Base-by-base conservation (phyloP, 2,329 filamentous ascomycete genomes). In the Penicillium expansum region DNA sequence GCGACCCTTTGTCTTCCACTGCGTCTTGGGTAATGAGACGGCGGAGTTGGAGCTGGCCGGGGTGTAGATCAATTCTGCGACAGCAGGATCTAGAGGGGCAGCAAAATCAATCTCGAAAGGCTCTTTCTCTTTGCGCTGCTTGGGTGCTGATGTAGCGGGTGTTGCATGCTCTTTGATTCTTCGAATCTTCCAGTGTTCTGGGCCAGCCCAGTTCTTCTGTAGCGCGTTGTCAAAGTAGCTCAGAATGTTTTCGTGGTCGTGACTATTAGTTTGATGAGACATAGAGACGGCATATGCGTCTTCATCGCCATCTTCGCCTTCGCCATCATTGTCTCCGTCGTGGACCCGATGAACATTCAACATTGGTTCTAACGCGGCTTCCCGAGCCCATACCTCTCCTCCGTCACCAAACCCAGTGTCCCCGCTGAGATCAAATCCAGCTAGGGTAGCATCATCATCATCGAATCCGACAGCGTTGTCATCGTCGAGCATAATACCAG, bases 181-280 rank as follows among this genome's bases (percentile, higher is more conserved):
- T 61, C 90, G 85, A 70, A 99, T 97, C 64, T 93, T 88, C 94
- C 94, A 99, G 75, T 99, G 94, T 73, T 97, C 94, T n/a, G 94
- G 93, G 48, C 92, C 95, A 6, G 89, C 88, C 93, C 94, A 99
- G 69, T 97, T 97, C 82, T 96, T 97, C 71, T 94, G 91, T 42
- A 97, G 78, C 2, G 93, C 92, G 69, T 96, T 91, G 73, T 99
- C 94, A 70, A 99, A 99, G 77, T 97, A 99, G 69, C 90, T 89
- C n/a, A 99, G 82, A 56, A 99, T 96, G 67, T 96, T 93, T 66
- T 97, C 91, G 70, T 97, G 92, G 72, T 88, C 80, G 42, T 76
- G 77, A 57, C 91, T 90, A 49, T 82, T 81, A 53, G 86, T 85
- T 50, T 84, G 82, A 65, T 89, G 88, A 39, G 84, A 85, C 78